A percentile compares a stretch with the other conserved stretches of the same genome.
Evolutionary conservation across 2,329 filamentous ascomycete species (phyloP).

Genomic region (Hypoxylon rubiginosum): DNA sequence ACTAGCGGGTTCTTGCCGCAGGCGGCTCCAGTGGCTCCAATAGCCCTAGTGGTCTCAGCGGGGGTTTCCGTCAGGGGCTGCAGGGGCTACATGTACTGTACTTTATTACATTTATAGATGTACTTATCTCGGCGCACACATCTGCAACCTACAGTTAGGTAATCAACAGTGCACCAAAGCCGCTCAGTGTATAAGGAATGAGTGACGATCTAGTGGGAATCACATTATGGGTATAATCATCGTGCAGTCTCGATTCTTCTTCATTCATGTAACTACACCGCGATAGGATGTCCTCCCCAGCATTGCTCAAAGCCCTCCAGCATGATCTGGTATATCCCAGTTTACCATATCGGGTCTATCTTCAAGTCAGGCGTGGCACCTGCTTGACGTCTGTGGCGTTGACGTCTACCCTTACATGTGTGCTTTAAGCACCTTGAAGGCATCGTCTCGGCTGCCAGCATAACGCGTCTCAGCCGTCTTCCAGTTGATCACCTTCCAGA

Average conservation of each 20-base stretch:
- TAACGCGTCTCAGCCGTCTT: slow-evolving; percentile 76
- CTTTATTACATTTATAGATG: no score
- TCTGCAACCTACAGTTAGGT: neutral
- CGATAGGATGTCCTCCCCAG: neutral
- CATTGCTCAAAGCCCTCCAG: neutral
- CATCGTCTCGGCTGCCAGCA: slow-evolving; percentile 49
- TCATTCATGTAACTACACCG: neutral
- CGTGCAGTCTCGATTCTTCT: neutral
- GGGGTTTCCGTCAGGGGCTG: neutral
- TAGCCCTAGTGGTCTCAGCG: no score
- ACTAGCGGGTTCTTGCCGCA: neutral
- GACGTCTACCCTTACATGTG: slow-evolving; percentile 43
- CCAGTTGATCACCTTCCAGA: slow-evolving; percentile 86
- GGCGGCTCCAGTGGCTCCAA: neutral
- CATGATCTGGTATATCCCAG: neutral
- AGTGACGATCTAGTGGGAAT: neutral
- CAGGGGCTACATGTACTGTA: no score
- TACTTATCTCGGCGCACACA: no score
- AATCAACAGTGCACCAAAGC: neutral
- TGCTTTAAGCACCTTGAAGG: slow-evolving; percentile 49
- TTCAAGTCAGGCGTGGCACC: neutral
- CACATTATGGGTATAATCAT: neutral
- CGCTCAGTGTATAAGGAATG: neutral
- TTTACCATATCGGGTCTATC: no score
- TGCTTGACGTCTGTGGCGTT: neutral